phyloP scores from a whole-genome alignment of 129 eudicot genomes.

The Rutidosis leptorrhynchoides region DNA sequence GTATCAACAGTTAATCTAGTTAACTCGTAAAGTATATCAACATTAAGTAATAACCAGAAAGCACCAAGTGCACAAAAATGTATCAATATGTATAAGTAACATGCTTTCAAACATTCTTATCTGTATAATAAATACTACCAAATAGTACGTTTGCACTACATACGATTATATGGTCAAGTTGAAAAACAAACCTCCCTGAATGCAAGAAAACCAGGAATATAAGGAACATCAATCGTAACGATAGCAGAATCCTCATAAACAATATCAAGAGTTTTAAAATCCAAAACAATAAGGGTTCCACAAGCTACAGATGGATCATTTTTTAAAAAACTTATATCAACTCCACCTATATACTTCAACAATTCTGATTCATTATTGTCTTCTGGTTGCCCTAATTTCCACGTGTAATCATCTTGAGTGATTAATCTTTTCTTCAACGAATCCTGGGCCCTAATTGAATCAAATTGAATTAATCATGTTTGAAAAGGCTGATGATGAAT shows the following conservation, averaged over 20 bases:
- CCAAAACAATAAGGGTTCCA: slow-evolving; percentile 77
- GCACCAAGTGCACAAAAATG: no score
- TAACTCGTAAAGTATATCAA: neutral
- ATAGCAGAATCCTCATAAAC: slow-evolving; percentile 62
- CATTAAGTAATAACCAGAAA: neutral
- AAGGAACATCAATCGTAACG: slow-evolving; percentile 59
- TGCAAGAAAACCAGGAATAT: slow-evolving; percentile 88
- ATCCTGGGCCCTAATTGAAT: slow-evolving; percentile 57
- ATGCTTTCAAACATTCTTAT: no score
- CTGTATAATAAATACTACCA: no score
- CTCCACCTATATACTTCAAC: slow-evolving; percentile 84
- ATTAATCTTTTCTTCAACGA: slow-evolving; percentile 51
- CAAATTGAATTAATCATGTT: slow-evolving; percentile 12
- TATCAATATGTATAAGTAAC: no score
- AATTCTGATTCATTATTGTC: slow-evolving; percentile 28
- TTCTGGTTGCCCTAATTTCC: slow-evolving; percentile 46
- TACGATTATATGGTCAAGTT: no score
- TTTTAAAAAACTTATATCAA: slow-evolving; percentile 81
- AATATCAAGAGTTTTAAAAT: slow-evolving; percentile 51
- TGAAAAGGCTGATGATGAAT: slow-evolving; percentile 3
- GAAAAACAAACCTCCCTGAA: slow-evolving; percentile 66
- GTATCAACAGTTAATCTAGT: neutral
- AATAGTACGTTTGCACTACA: no score
- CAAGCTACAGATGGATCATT: slow-evolving; percentile 71
- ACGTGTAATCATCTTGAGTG: slow-evolving; percentile 56